phyloP scores from a whole-genome alignment of 768 basidiomycete species.

The Xanthoconium purpureum region DNA sequence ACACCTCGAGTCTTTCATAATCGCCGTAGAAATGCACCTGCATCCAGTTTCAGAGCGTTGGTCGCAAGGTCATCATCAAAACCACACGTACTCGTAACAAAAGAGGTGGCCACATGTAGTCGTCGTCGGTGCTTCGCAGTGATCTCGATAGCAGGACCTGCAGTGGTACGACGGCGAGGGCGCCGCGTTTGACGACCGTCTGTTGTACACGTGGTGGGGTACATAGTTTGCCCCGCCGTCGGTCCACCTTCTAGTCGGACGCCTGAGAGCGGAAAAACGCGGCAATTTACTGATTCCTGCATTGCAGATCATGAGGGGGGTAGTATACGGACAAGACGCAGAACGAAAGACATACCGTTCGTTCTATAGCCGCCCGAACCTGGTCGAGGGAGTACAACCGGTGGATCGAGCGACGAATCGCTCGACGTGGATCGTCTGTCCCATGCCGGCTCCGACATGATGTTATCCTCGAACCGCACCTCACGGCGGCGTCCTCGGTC shows the following conservation, averaged over 20 bases:
- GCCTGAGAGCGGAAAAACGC: conserved; percentile 30
- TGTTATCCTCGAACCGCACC: conserved; percentile 34
- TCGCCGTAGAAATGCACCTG: conserved; percentile 53
- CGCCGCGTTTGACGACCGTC: conserved; percentile 5
- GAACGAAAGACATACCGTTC: conserved; percentile 18
- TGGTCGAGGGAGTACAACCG: conserved; percentile 14
- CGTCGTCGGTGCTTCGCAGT: conserved; percentile 53
- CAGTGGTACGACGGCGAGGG: conserved; percentile 39
- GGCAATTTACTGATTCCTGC: conserved; percentile 31
- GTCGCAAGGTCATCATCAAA: neutral
- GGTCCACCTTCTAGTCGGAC: conserved; percentile 14
- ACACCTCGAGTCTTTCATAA: conserved; percentile 47
- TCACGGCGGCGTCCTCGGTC: conserved; percentile 31
- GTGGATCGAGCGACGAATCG: conserved; percentile 27
- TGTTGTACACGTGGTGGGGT: conserved; percentile 1
- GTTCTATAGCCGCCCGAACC: conserved; percentile 7
- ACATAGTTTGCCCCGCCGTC: conserved; percentile 11
- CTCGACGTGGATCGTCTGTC: conserved; percentile 32
- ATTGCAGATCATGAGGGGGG: neutral
- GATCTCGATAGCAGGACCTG: conserved; percentile 46
- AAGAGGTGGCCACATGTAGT: conserved; percentile 67
- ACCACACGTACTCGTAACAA: conserved; percentile 42
- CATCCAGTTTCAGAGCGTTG: neutral
- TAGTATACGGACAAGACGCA: neutral
- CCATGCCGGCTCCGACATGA: conserved; percentile 29